Percentiles rank a stretch among this genome's conserved stretches.
phyloP scores from a whole-genome alignment of 2,329 filamentous ascomycete species.

The Aspergillus sp. region DNA sequence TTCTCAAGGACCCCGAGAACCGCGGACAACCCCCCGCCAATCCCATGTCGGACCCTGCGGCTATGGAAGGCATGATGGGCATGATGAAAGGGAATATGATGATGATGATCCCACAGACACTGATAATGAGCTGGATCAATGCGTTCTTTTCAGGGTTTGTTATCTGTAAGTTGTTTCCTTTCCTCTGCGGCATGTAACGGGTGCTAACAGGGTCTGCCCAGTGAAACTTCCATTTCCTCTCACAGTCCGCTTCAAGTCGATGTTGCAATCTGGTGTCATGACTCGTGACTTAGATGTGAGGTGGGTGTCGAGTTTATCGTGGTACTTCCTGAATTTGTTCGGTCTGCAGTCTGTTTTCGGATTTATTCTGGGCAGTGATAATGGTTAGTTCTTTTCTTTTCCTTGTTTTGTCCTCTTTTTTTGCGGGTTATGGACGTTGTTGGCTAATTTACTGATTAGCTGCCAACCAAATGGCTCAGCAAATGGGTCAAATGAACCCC shows the following conservation, averaged over 20 bases:
- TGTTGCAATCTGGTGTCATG: slow-evolving; percentile 95
- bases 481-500: slow-evolving; percentile 74
- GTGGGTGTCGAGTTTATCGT: slow-evolving; percentile 98
- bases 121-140: slow-evolving; percentile 99
- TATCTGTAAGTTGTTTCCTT: slow-evolving; percentile 66
- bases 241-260: slow-evolving; percentile 98
- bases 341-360: slow-evolving; percentile 96
- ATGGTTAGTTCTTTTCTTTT: slow-evolving; percentile 62
- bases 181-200: neutral
- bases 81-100: slow-evolving; percentile 99
- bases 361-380: slow-evolving; percentile 93
- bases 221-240: slow-evolving; percentile 97
- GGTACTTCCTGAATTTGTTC: slow-evolving; percentile 98
- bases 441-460: slow-evolving; percentile 52
- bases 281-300: slow-evolving; percentile 94
- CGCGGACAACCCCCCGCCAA: slow-evolving; percentile 87
- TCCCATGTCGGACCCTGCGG: slow-evolving; percentile 90
- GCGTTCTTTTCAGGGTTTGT: slow-evolving; percentile 98
- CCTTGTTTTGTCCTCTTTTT: neutral
- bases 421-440: too few relatives aligned
- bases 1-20: slow-evolving; percentile 83
- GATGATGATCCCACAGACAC: slow-evolving; percentile 97
- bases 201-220: slow-evolving; percentile 29
- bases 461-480: slow-evolving; percentile 85
- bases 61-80: slow-evolving; percentile 99